Conservation (phyloP, 2,329 filamentous ascomycete genomes). For the Massarina eburnea region DNA sequence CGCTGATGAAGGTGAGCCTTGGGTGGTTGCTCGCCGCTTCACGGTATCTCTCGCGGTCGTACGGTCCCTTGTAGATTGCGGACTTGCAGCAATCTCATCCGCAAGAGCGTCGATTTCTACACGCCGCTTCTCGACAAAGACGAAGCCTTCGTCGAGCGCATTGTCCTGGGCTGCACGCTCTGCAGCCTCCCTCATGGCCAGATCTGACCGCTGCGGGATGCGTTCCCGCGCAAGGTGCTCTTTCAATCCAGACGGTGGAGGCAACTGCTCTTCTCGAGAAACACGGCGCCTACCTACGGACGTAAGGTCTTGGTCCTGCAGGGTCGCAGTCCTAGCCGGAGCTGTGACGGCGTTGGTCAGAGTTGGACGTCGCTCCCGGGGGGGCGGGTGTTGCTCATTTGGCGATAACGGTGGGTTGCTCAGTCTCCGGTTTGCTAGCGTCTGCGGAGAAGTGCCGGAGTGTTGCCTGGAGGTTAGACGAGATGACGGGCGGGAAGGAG, state of each 20-base stretch:
- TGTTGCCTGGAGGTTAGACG: conserved; percentile 32
- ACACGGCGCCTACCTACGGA: conserved; percentile 64
- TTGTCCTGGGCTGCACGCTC: conserved; percentile 80
- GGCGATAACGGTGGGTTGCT: conserved; percentile 39
- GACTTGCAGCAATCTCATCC: conserved; percentile 87
- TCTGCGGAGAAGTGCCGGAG: conserved; percentile 26
- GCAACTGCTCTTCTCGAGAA: conserved; percentile 50
- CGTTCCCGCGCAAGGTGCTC: conserved; percentile 50
- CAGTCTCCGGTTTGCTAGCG: conserved; percentile 25
- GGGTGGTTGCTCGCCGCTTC: conserved; percentile 75
- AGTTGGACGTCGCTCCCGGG: conserved; percentile 47
- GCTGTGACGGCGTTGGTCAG: conserved; percentile 50
- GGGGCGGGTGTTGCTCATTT: conserved; percentile 38
- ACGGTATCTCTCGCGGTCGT: conserved; percentile 61
- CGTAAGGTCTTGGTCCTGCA: conserved; percentile 41
- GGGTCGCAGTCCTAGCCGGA: conserved; percentile 43
- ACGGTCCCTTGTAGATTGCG: conserved; percentile 55
- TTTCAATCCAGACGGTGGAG: conserved; percentile 51
- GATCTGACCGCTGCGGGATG: conserved; percentile 43
- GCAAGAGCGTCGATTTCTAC: conserved; percentile 97
- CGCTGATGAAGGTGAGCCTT: conserved; percentile 68
- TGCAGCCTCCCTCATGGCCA: conserved; percentile 49
- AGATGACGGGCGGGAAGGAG: conserved; percentile 37
- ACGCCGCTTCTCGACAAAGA: conserved; percentile 90
- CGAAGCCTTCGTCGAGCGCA: conserved; percentile 89